A percentile compares a stretch with the other conserved stretches of the same genome.
These are phyloP conservation scores for Trichophaea hybrida DNA, from an alignment of 2,329 filamentous ascomycete genomes.

Conservation along the genomic window DNA sequence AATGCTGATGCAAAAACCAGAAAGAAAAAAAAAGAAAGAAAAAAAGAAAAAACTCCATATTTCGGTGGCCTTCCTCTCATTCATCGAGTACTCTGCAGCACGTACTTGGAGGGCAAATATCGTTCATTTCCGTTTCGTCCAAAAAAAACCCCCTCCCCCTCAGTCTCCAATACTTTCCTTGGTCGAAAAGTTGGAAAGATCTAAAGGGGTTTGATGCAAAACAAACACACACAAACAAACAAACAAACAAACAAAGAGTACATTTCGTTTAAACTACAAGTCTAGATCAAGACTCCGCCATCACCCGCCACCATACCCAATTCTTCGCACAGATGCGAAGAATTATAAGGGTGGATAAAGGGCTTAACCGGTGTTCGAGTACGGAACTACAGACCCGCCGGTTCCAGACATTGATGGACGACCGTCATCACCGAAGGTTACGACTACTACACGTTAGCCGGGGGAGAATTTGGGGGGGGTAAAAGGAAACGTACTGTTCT, in stretches of 20 bases:
- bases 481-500: neutral
- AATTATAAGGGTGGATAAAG: neutral
- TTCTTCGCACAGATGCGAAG: neutral
- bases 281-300: neutral
- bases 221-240: neutral
- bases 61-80: constrained; percentile 2
- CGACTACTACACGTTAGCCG: neutral
- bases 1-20: neutral
- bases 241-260: neutral
- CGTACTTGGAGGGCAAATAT: neutral
- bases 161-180: neutral
- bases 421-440: constrained; percentile 1
- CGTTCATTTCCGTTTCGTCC: too few relatives aligned
- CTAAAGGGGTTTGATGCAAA: neutral
- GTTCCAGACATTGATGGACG: constrained; percentile 1
- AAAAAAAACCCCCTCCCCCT: neutral
- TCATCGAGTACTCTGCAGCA: constrained; percentile 5
- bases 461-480: neutral
- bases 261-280: neutral
- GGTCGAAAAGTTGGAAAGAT: neutral
- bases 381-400: neutral
- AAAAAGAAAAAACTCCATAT: neutral
- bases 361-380: neutral
- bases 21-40: neutral
- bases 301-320: neutral